These are phyloP conservation scores for Amylocystis lapponica DNA, from an alignment of 768 basidiomycete genomes.

Conservation along the genomic window DNA sequence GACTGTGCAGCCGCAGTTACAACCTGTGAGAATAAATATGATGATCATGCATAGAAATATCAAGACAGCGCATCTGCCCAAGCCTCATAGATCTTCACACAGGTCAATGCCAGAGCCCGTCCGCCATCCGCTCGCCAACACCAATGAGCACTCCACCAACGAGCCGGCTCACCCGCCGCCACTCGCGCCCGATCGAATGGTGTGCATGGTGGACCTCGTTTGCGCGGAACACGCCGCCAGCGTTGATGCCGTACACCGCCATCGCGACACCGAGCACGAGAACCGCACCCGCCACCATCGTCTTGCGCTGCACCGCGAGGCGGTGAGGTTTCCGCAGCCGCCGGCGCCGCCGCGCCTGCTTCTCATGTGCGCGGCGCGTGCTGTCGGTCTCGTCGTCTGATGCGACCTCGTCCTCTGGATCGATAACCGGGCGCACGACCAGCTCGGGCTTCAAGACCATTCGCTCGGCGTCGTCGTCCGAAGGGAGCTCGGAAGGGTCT, in stretches of 20 bases:
- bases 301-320: constrained; percentile 21
- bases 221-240: constrained; percentile 5
- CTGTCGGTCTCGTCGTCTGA: constrained; percentile 18
- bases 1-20: too few relatives aligned
- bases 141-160: constrained; percentile 19
- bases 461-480: constrained; percentile 52
- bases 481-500: constrained; percentile 33
- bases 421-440: constrained; percentile 47
- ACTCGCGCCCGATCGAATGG: constrained; percentile 15
- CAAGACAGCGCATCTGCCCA: too few relatives aligned
- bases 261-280: constrained; percentile 67
- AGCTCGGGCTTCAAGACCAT: constrained; percentile 52
- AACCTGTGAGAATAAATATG: too few relatives aligned
- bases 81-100: too few relatives aligned
- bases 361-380: constrained; percentile 7
- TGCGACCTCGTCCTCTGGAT: constrained; percentile 24
- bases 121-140: constrained; percentile 18
- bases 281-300: constrained; percentile 58
- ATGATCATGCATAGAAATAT: too few relatives aligned
- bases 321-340: constrained; percentile 21
- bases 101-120: constrained; percentile 13
- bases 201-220: constrained; percentile 11
- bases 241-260: constrained; percentile 34
- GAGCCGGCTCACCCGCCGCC: constrained; percentile 15
- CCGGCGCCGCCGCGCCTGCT: constrained; percentile 28